Percentiles rank a stretch among this genome's conserved stretches.
These are phyloP conservation scores for Taiozyma sp. DNA, from an alignment of 1,139 yeast species.

Conservation along the genomic window DNA sequence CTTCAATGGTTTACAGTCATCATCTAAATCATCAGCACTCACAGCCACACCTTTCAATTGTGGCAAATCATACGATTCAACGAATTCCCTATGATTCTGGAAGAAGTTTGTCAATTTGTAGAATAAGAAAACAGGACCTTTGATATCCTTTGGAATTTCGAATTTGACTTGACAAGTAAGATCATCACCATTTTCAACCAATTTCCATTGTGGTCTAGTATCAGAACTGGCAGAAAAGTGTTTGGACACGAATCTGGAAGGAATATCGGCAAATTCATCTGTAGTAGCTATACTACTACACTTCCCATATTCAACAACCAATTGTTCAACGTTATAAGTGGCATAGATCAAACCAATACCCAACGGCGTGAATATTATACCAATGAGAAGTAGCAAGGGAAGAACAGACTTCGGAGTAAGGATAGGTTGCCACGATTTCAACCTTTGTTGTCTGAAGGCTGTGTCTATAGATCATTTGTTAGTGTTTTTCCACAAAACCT, in stretches of 20 bases:
- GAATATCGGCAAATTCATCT: constrained; percentile 38
- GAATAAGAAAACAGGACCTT: constrained; percentile 60
- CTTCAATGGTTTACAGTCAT: constrained; percentile 58
- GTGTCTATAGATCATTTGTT: constrained; percentile 50
- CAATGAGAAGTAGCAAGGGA: constrained; percentile 57
- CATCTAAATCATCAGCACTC: constrained; percentile 36
- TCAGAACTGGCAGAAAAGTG: constrained; percentile 43
- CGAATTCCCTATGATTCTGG: constrained; percentile 78
- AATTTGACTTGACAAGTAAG: constrained; percentile 52
- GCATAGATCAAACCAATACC: constrained; percentile 65
- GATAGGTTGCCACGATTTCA: constrained; percentile 83
- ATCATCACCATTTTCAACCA: constrained; percentile 31
- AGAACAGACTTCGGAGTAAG: constrained; percentile 73
- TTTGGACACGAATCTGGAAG: constrained; percentile 43
- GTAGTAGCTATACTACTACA: constrained; percentile 42
- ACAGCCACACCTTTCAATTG: constrained; percentile 67
- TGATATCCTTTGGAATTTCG: constrained; percentile 51
- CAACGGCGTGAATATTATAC: constrained; percentile 68
- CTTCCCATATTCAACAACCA: constrained; percentile 54
- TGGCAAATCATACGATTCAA: constrained; percentile 59
- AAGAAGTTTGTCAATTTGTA: constrained; percentile 70
- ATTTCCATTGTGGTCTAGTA: constrained; percentile 50
- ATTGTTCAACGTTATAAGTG: constrained; percentile 53
- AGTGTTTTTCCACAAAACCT: background rate
- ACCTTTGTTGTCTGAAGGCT: constrained; percentile 73